Evolutionary conservation across 2,329 filamentous ascomycete genomes (phyloP).

Genomic region (Trichoderma sp.): DNA sequence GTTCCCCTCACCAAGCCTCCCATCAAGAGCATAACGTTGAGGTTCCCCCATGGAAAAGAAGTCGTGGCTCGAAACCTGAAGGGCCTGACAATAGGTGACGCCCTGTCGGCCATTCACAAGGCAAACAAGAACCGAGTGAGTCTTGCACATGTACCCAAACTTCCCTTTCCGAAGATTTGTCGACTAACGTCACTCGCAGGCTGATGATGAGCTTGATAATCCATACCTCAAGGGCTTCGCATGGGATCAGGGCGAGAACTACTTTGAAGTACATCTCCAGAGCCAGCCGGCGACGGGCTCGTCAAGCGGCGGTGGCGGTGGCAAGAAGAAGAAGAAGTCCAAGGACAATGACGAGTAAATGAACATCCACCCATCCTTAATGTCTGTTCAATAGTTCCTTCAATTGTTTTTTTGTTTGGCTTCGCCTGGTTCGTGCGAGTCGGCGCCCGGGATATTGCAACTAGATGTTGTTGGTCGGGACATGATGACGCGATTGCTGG

Average conservation of each 20-base stretch:
- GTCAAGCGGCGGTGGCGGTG: constrained; percentile 42
- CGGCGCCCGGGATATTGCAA: constrained; percentile 45
- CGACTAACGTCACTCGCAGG: constrained; percentile 46
- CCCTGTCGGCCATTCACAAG: constrained; percentile 92
- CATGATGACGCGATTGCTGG: constrained; percentile 21
- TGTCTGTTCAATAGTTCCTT: constrained; percentile 44
- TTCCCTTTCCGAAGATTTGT: not conserved
- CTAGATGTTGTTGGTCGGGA: constrained; percentile 40
- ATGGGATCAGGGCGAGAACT: constrained; percentile 92
- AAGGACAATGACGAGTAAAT: constrained; percentile 47
- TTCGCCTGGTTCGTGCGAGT: constrained; percentile 42
- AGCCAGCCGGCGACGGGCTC: constrained; percentile 56
- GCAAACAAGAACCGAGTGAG: constrained; percentile 92
- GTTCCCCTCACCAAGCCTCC: constrained; percentile 75
- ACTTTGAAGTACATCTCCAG: constrained; percentile 81
- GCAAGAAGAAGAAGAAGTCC: constrained; percentile 73
- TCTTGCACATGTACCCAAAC: constrained; percentile 16
- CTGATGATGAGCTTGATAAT: constrained; percentile 84
- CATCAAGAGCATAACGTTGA: constrained; percentile 90
- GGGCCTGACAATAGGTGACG: constrained; percentile 96
- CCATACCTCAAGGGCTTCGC: constrained; percentile 92
- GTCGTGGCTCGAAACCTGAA: constrained; percentile 85
- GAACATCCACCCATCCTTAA: constrained; percentile 26
- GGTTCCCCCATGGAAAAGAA: constrained; percentile 84
- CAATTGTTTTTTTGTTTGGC: constrained; percentile 38